phyloP scores from a whole-genome alignment of 768 basidiomycete species.

The Calocera cornea region DNA sequence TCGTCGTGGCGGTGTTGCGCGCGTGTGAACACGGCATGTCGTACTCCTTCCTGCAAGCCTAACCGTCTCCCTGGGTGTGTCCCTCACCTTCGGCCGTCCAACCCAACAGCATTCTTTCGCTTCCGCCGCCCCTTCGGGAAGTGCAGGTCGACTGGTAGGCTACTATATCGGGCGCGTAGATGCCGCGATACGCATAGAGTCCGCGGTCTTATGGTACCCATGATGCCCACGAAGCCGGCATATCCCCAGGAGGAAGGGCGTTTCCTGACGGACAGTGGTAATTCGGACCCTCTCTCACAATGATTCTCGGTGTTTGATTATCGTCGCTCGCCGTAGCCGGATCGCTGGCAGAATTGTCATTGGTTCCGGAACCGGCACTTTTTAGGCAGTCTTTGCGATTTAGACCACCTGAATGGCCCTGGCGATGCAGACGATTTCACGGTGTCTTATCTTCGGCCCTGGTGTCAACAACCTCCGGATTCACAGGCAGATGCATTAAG shows the following conservation, averaged over 20 bases:
- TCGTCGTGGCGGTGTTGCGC: background rate
- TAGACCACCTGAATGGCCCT: slow-evolving; percentile 3
- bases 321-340: background rate
- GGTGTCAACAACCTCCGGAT: background rate
- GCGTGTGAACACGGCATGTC: slow-evolving; percentile 3
- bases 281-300: background rate
- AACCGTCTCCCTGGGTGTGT: background rate
- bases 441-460: background rate
- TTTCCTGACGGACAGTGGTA: background rate
- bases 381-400: slow-evolving; percentile 5
- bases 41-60: background rate
- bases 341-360: background rate
- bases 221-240: background rate
- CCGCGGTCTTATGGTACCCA: background rate
- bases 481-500: background rate
- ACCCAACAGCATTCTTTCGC: background rate
- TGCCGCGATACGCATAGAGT: background rate
- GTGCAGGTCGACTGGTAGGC: background rate
- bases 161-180: background rate
- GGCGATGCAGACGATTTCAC: background rate
- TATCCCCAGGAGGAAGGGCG: slow-evolving; percentile 5
- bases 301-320: slow-evolving; percentile 1
- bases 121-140: slow-evolving; percentile 4
- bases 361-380: background rate
- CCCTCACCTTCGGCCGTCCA: background rate